These are phyloP conservation scores for Rickenella mellea DNA, from an alignment of 768 basidiomycete genomes.

Conservation along the genomic window DNA sequence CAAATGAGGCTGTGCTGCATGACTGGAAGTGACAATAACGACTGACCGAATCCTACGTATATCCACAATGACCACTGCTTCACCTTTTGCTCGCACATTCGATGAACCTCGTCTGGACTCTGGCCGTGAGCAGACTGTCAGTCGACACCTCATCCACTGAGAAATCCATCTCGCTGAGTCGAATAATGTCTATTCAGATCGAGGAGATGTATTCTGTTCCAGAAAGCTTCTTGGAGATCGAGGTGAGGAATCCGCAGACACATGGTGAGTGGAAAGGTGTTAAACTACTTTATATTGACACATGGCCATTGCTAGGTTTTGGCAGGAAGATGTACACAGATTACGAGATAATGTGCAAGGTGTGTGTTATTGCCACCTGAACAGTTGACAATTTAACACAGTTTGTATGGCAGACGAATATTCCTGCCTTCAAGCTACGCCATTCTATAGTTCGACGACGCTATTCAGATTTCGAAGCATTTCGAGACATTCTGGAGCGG, in stretches of 20 bases:
- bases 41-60: too few relatives aligned
- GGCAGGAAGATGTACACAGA: slow-evolving; percentile 99
- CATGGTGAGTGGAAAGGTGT: slow-evolving; percentile 51
- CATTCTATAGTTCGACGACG: slow-evolving; percentile 82
- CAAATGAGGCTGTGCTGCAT: too few relatives aligned
- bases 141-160: slow-evolving; percentile 7
- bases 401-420: slow-evolving; percentile 67
- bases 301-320: slow-evolving; percentile 48
- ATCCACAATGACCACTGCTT: slow-evolving; percentile 26
- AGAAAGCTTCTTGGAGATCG: slow-evolving; percentile 95
- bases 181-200: slow-evolving; percentile 45
- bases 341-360: slow-evolving; percentile 98
- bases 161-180: slow-evolving; percentile 16
- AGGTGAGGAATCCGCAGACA: slow-evolving; percentile 93
- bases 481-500: slow-evolving; percentile 94
- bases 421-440: slow-evolving; percentile 96
- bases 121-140: slow-evolving; percentile 31
- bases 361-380: slow-evolving; percentile 21
- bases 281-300: background rate
- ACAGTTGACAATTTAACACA: background rate
- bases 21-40: too few relatives aligned
- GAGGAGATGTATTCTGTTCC: slow-evolving; percentile 99
- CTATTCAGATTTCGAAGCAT: slow-evolving; percentile 92
- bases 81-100: slow-evolving; percentile 32
- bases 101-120: slow-evolving; percentile 26